Conservation (phyloP, 2,329 filamentous ascomycete species). For the Penicillium freii region DNA sequence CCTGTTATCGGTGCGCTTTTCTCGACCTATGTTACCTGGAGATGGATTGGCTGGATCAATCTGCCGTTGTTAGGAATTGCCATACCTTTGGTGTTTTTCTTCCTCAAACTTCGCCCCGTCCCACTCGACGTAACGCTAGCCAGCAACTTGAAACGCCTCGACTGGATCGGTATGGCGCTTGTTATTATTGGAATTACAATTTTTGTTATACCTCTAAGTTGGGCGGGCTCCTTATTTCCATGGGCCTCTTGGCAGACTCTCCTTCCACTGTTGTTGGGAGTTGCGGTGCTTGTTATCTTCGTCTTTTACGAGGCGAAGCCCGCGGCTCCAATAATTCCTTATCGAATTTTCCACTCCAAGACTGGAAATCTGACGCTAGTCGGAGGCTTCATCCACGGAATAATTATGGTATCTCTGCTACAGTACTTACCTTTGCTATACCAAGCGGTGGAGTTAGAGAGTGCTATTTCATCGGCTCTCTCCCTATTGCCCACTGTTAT, state of each 20-base stretch:
- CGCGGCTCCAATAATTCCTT: background rate
- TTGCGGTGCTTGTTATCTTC: background rate
- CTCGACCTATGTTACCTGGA: too few species aligned
- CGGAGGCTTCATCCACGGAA: background rate
- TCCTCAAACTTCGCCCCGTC: too few species aligned
- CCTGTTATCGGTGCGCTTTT: too few species aligned
- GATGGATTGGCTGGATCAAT: too few species aligned
- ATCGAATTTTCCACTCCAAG: background rate
- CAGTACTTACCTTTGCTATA: background rate
- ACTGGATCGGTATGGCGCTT: background rate
- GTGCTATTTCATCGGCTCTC: conserved; percentile 39
- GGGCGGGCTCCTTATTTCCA: background rate
- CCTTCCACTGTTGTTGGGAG: background rate
- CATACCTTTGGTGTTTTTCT: too few species aligned
- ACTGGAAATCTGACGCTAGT: background rate
- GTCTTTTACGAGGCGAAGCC: background rate
- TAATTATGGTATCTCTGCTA: background rate
- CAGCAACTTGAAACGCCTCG: background rate
- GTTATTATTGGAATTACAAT: background rate
- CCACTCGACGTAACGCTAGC: background rate
- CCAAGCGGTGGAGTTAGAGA: background rate
- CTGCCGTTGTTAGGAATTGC: too few species aligned
- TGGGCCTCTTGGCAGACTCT: background rate
- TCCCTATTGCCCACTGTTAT: conserved; percentile 49
- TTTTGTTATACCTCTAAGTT: background rate